Base-by-base conservation (phyloP, 1,284 basidiomycete species). In the Irpex sp. region DNA sequence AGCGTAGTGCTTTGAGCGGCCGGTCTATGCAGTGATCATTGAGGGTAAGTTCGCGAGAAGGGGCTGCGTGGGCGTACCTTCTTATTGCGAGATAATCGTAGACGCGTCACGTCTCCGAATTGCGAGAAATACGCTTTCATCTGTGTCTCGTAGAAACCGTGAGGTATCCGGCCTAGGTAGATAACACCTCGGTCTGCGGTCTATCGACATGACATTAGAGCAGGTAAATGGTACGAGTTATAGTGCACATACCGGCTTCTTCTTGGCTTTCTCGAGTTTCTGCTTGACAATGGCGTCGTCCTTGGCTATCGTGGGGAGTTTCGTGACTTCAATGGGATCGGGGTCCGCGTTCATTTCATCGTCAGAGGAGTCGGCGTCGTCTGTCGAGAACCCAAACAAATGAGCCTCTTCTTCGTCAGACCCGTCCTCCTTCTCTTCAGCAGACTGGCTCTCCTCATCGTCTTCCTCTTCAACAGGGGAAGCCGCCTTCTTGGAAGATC, bases 61-160 rank as follows among this genome's bases (percentile, higher is more conserved):
- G 49, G 15, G 7, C 59, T 21, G 19, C 0, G 13, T 19, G 6
- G 6, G 66, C 75, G 51, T 43, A 94, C 94, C 85, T 92, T 94
- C 79, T 94, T 95, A 77, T 97, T 99, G 61, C 97, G 86, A 3
- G 95, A 97, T 17, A 99, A 78, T 17, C 97, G 87, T 50, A 98
- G 75, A 47, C 97, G 89, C 3, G 92, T 91, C 51, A 99, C 88
- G 56, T 90, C 85, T 17, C 97, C 97, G 69, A 99, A 99, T 74
- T 99, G 97, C 35, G 88, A 83, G 72, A 99, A 97, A 79, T 99
- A 99, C 8, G 87, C 86, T 66, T 87, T 88, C 78, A 99, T 89
- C 77, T 98, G 90, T 61, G 93, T 91, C 77, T 99, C 97, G 77
- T 95, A 97, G 79, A 99, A 99, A 19, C 96, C 97, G 69, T 98